Evolutionary conservation across 371 early-diverging fungal species (phyloP), one percentile per base, ranked within the genome.

Genomic region (Dinochytrium kinnereticum): DNA sequence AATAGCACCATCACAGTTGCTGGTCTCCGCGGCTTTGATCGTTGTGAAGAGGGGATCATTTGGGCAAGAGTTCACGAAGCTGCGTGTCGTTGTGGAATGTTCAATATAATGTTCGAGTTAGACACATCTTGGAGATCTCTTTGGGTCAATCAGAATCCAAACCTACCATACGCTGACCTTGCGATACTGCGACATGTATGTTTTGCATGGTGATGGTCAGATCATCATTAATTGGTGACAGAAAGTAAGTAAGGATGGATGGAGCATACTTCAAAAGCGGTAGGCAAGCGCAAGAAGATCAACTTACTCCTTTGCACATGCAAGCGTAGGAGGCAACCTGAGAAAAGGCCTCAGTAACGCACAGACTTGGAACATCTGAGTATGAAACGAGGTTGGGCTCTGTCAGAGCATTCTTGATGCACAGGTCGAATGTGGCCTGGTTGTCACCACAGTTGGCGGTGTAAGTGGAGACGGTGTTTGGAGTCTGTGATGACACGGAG

Each of bases 331-430:
- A 30, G 24, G 21, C 57, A 30, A 55, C 57, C 26, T 55, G 57
- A 10, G 57, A 26, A 26, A 30, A 19, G 5, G 30, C 7, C 26
- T 19, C 15, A 26, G 17, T 30, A 24, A 24, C 24, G 30, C 57
- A 55, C 5, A 26, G 10, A 26, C 17, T 55, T 7, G 57, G 57
- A 5, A 55, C 57, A 30, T 55, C 57, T 26, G 57, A 7, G 24
- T 15, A 55, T 19, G 30, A 17, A 10, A 55, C 57, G 17, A 7
- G 15, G 26, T 19, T 26, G 15, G 57, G 17, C 21, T 55, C 57
- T 7, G 57, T 55, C 57, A 55, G 24, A 5, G 57, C 57, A 30
- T 55, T 55, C 30, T 55, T 55, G 57, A 55, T 30, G 57, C 57
- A 55, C 26, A 55, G 26, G 57, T 55, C 57, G 24, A 49, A 55